Percentiles rank a stretch among this genome's conserved stretches.
These are phyloP conservation scores for Talaromyces nanjingensis DNA, from an alignment of 495 filamentous ascomycete species.

Conservation along the genomic window DNA sequence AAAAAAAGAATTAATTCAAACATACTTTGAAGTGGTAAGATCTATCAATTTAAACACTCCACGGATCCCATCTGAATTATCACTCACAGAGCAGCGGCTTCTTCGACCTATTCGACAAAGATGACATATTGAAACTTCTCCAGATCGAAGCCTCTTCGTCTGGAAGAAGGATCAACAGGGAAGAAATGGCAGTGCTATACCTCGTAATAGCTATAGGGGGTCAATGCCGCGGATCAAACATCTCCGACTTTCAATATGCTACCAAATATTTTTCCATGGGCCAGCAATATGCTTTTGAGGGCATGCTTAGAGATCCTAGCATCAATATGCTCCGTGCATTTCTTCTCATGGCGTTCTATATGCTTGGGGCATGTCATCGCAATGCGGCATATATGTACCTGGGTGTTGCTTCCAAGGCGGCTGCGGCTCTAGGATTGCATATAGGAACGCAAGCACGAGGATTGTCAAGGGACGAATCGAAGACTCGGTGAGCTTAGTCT, in stretches of 20 bases:
- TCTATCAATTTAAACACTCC: neutral
- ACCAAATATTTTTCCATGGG: conserved; percentile 32
- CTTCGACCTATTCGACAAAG: conserved; percentile 17
- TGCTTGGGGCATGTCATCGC: conserved; percentile 40
- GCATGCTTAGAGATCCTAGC: conserved; percentile 37
- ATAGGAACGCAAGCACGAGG: conserved; percentile 3
- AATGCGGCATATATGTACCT: conserved; percentile 45
- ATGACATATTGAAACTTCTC: conserved; percentile 7
- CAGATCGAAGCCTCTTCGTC: conserved; percentile 7
- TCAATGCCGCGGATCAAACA: conserved; percentile 24
- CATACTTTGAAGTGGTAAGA: conserved; percentile 26
- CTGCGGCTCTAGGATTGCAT: conserved; percentile 37
- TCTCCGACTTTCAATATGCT: conserved; percentile 18
- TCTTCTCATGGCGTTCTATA: conserved; percentile 39
- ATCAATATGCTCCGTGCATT: conserved; percentile 33
- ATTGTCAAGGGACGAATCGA: neutral
- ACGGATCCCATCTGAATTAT: neutral
- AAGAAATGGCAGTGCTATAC: conserved; percentile 23
- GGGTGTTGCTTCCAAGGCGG: conserved; percentile 36
- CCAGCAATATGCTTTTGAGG: conserved; percentile 28
- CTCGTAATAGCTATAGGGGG: conserved; percentile 39
- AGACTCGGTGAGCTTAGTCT: neutral
- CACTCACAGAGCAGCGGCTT: conserved; percentile 27
- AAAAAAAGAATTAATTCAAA: conserved; percentile 20
- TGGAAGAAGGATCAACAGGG: conserved; percentile 17